These are phyloP conservation scores for Vaccinium corymbosum DNA, from an alignment of 148 eudicot genomes.

Conservation along the genomic window DNA sequence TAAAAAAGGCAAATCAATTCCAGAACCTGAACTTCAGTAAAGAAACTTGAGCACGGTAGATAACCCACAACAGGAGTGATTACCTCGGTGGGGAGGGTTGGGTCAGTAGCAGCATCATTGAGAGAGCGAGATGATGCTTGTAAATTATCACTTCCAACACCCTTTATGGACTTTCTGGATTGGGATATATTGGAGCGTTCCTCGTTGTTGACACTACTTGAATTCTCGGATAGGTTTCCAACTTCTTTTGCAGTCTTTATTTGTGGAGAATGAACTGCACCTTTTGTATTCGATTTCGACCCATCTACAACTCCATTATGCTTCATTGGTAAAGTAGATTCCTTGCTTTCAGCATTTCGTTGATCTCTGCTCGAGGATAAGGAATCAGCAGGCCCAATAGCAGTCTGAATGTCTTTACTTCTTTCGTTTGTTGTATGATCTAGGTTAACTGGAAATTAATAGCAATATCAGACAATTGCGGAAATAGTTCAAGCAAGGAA, in stretches of 20 bases:
- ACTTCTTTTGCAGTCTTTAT: conserved; percentile 34
- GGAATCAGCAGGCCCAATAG: conserved; percentile 34
- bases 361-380: conserved; percentile 41
- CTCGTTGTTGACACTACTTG: conserved; percentile 31
- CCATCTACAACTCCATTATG: conserved; percentile 32
- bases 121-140: conserved; percentile 32
- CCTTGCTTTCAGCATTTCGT: conserved; percentile 39
- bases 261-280: conserved; percentile 32
- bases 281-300: conserved; percentile 36
- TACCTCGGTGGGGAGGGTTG: conserved; percentile 75
- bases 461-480: conserved; percentile 13
- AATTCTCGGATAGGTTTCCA: conserved; percentile 37
- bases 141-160: conserved; percentile 28
- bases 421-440: conserved; percentile 38
- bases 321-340: conserved; percentile 30
- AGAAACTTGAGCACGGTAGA: neutral
- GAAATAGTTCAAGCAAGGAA: conserved; percentile 14
- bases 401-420: conserved; percentile 28
- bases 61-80: neutral
- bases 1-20: neutral
- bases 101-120: conserved; percentile 48
- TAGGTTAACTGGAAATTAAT: conserved; percentile 25
- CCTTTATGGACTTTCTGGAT: conserved; percentile 25
- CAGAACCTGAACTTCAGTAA: neutral
- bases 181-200: conserved; percentile 21